phyloP scores from a whole-genome alignment of 305 asterid species.

The Solanum chacoense region DNA sequence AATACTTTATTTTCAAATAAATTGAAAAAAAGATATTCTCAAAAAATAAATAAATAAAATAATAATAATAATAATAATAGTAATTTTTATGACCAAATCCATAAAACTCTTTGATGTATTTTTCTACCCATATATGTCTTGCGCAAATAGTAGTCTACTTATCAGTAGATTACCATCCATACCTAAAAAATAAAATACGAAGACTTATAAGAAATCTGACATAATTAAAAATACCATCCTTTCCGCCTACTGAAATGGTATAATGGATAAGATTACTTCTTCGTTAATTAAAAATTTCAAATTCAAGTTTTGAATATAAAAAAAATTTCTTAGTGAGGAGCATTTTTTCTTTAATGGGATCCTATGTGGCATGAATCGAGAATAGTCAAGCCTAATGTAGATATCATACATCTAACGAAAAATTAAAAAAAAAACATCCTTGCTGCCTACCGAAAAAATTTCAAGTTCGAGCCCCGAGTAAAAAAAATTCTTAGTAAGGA shows the following conservation, averaged over 20 bases:
- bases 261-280: fast-evolving
- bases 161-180: neutral
- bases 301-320: neutral
- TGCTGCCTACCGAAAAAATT: too few species aligned
- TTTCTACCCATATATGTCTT: neutral
- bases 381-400: neutral
- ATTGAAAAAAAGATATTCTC: neutral
- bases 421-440: neutral
- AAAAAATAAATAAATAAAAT: neutral
- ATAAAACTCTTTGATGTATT: neutral
- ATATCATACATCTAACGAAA: neutral
- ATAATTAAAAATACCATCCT: too few species aligned
- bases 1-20: too few species aligned
- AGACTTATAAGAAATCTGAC: neutral
- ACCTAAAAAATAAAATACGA: neutral
- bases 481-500: neutral
- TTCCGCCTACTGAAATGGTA: neutral
- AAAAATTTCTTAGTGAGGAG: too few species aligned
- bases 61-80: too few species aligned
- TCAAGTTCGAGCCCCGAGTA: neutral
- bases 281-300: too few species aligned
- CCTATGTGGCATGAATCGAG: fast-evolving
- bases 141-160: neutral
- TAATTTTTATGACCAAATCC: neutral
- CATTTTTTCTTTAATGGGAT: neutral